Base-by-base conservation (phyloP, 129 eudicot genomes). In the Artemisia annua region DNA sequence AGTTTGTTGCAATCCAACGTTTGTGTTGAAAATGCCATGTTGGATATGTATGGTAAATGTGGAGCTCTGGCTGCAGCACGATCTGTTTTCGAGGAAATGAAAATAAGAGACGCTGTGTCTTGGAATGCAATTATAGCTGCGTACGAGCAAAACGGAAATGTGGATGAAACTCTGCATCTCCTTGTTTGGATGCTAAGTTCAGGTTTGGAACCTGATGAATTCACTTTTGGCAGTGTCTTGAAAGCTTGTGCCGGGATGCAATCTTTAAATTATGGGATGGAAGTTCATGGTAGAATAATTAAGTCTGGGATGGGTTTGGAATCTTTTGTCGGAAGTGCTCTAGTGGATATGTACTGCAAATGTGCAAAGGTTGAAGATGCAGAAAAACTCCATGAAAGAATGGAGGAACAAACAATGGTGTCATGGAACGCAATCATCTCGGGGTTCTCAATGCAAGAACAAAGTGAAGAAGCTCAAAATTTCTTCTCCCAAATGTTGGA, bases 1-100 rank as follows among this genome's bases (percentile, higher is more conserved):
- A 83, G 80, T 69, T 76, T 71, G 63, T 84, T 76, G 15, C 48
- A 15, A 58, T 71, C 84, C 11, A 79, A 83, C 35, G 77, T 88
- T 65, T 94, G 98, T 81, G 96, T 94, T 12, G 88, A 81, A 62
- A 94, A 94, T 65, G 96, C 98, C 44, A 88, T 90, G 66, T 72
- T 94, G 63, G 98, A 90, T 74, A 90, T 90, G 98, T 90, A 94
- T 68, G 98, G 97, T 17, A 90, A 94, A 76, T 91, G 92, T 82
- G 96, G 97, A 83, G 91, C 86, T 35, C 17, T 88, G 39, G 28
- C 24, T 18, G 89, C 83, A 52, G 90, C 96, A 57, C 81, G 81
- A 7, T 49, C 12, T 11, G 85, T 90, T 70, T 94, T 94, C 71
- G 85, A 83, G 54, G 87, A 84, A 67, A 94, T 94, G 98, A 80